phyloP scores from a whole-genome alignment of 768 basidiomycete species.

The Cyathus striatus region DNA sequence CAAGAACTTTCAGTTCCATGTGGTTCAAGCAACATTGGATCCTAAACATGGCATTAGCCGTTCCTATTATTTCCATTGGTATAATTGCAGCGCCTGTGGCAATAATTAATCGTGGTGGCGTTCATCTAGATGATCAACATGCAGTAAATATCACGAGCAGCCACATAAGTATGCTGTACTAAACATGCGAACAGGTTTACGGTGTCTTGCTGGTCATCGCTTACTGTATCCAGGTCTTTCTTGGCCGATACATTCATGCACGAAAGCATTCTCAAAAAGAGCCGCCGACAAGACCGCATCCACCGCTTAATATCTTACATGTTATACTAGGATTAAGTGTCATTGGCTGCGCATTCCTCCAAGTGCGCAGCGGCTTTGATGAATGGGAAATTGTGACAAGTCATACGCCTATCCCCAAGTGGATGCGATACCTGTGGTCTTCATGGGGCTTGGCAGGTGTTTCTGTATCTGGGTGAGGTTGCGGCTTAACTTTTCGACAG shows the following conservation, averaged over 20 bases:
- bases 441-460: constrained; percentile 40
- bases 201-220: constrained; percentile 47
- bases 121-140: constrained; percentile 44
- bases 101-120: constrained; percentile 32
- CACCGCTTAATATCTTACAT: constrained; percentile 52
- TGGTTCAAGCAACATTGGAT: constrained; percentile 59
- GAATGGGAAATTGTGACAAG: constrained; percentile 36
- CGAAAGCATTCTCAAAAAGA: constrained; percentile 23
- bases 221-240: constrained; percentile 44
- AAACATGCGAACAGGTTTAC: constrained; percentile 30
- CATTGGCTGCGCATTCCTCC: constrained; percentile 43
- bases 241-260: constrained; percentile 51
- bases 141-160: constrained; percentile 24
- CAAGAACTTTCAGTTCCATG: constrained; percentile 39
- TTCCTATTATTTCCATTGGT: constrained; percentile 44
- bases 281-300: constrained; percentile 31
- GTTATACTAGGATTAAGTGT: constrained; percentile 45
- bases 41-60: constrained; percentile 41
- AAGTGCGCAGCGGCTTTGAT: constrained; percentile 40
- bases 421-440: constrained; percentile 37
- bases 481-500: constrained; percentile 15
- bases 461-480: neutral
- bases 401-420: constrained; percentile 25
- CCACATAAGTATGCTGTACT: neutral
- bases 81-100: constrained; percentile 44